Evolutionary conservation across 139 green algal species (phyloP), one percentile per base, ranked within the genome.

Genomic region (Micromonas pusilla): DNA sequence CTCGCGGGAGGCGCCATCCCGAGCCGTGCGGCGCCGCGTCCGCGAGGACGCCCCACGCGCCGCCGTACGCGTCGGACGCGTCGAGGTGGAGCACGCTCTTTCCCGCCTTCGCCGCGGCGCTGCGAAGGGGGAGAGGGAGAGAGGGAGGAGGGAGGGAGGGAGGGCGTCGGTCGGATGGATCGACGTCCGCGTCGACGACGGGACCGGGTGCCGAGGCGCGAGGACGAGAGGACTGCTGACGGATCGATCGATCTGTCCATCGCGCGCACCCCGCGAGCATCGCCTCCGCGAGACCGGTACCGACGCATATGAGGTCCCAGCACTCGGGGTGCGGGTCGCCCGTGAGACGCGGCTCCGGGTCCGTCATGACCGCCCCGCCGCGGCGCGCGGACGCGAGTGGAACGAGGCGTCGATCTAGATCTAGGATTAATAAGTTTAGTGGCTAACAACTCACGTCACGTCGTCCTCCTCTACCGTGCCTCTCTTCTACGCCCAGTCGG

Each of bases 31-130:
- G 82, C 5, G 72, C 38, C 30, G 66, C 32, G 1, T 78, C 68
- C 2, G 83, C 84, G 38, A 91, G 85, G 45, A 79, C 89, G 26
- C 88, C 83, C 83, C 89, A 96, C 5, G 84, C 80, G 6, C 80
- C 81, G 9, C 92, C 92, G 76, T 97, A 97, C 25, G 83, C 76
- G 21, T 87, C 84, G 5, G 80, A 72, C 0, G 81, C 52, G 66
- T 97, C 92, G 9, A 97, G 79, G 30, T 97, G 85, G 60, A 97
- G 82, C 19, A 97, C 92, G 13, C 78, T 87, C 53, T 88, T 88
- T 0, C 91, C 92, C 4, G 83, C 82, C 13, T 86, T 81, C 28
- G 89, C 83, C 13, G 90, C 82, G 20, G 90, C 84, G 1, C 45
- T 57, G 45, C 45, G 45, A 9, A 85, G 93, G 85, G 32, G 72